Percentiles rank a stretch among this genome's conserved stretches.
These are phyloP conservation scores for Gracilaria vermiculophylla DNA, from an alignment of 23 red algal species.

Conservation along the genomic window DNA sequence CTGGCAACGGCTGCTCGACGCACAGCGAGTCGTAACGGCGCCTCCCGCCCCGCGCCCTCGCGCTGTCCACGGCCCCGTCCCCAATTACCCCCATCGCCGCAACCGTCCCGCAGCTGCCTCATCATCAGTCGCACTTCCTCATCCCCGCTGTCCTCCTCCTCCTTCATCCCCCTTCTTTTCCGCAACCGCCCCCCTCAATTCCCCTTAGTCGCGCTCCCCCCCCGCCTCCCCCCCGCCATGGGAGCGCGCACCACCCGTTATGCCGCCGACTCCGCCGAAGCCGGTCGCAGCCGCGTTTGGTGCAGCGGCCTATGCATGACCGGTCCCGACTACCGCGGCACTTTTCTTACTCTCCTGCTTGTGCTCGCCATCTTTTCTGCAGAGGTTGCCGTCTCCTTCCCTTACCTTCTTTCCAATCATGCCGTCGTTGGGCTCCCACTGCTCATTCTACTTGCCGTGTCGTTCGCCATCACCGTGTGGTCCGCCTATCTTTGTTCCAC, in stretches of 20 bases:
- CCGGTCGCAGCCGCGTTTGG: constrained; percentile 61
- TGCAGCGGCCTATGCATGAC: constrained; percentile 63
- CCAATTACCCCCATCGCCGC: background rate
- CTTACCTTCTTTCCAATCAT: constrained; percentile 47
- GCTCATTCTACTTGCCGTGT: constrained; percentile 53
- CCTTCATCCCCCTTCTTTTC: background rate
- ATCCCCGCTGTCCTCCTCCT: background rate
- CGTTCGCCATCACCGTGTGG: constrained; percentile 63
- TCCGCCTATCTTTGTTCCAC: constrained; percentile 71
- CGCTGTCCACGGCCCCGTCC: background rate
- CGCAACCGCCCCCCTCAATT: background rate
- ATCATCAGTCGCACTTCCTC: background rate
- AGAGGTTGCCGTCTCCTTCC: constrained; percentile 68
- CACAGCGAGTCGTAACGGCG: background rate
- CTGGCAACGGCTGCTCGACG: background rate
- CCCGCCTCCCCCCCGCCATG: constrained; percentile 35
- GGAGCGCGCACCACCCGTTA: constrained; percentile 61
- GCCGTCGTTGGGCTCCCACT: constrained; percentile 43
- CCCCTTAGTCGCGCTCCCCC: background rate
- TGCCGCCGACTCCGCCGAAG: constrained; percentile 26
- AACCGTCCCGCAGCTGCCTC: background rate
- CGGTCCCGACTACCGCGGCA: constrained; percentile 66
- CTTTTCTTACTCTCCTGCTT: constrained; percentile 35
- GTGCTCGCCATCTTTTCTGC: constrained; percentile 44
- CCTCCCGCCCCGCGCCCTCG: background rate